Percentiles rank a stretch among this genome's conserved stretches.
phyloP scores from a whole-genome alignment of 495 filamentous ascomycete genomes.

The Trichoderma erinaceum region DNA sequence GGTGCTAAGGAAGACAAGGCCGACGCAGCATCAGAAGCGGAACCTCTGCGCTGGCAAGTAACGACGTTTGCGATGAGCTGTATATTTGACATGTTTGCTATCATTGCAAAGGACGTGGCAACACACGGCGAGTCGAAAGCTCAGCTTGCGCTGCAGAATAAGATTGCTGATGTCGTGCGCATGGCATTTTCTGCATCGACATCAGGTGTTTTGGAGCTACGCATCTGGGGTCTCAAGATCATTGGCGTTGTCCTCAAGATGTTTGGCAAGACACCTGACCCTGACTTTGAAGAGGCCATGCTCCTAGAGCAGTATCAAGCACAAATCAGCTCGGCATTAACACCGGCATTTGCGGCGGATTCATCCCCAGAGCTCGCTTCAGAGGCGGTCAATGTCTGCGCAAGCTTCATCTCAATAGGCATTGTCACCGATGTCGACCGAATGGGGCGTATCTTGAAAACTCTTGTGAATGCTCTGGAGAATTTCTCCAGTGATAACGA shows the following conservation, averaged over 20 bases:
- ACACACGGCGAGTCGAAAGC: conserved; percentile 65
- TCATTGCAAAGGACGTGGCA: conserved; percentile 66
- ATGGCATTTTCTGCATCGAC: conserved; percentile 98
- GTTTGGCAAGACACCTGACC: conserved; percentile 93
- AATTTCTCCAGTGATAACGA: conserved; percentile 83
- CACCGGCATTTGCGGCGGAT: conserved; percentile 91
- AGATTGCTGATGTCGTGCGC: conserved; percentile 86
- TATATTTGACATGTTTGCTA: conserved; percentile 73
- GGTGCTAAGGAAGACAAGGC: conserved; percentile 58
- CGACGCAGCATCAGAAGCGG: conserved; percentile 62
- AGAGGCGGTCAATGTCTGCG: conserved; percentile 96
- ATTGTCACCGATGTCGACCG: conserved; percentile 97
- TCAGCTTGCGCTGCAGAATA: conserved; percentile 68
- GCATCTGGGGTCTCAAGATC: conserved; percentile 84
- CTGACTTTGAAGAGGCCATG: conserved; percentile 92
- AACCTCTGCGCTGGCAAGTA: conserved; percentile 91
- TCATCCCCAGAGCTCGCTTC: conserved; percentile 93
- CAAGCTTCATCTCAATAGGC: conserved; percentile 90
- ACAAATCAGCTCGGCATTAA: conserved; percentile 93
- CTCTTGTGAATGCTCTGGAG: conserved; percentile 84
- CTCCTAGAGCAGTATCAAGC: conserved; percentile 97
- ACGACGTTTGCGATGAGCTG: conserved; percentile 90
- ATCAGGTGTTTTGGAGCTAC: conserved; percentile 79
- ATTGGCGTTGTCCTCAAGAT: conserved; percentile 90
- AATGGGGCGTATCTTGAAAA: conserved; percentile 94